Conservation (phyloP, 2,329 filamentous ascomycete species). For the Pseudopyricularia cyperi region DNA sequence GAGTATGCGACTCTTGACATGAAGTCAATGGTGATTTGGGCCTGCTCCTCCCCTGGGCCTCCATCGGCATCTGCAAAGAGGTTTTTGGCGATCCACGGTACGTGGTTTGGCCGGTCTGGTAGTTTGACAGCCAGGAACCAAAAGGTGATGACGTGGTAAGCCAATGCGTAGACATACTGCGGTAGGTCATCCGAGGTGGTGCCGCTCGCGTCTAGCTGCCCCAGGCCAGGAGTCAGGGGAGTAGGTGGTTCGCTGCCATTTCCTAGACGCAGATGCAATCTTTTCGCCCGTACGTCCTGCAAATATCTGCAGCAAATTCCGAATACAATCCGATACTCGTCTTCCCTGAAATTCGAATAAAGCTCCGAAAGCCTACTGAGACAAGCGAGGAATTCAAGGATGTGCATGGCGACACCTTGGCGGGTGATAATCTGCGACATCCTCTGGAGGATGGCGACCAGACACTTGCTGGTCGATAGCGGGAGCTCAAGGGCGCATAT, state of each 20-base stretch:
- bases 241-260: conserved; percentile 25
- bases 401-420: conserved; percentile 80
- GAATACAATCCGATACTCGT: conserved; percentile 89
- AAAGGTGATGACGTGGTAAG: conserved; percentile 90
- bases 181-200: conserved; percentile 58
- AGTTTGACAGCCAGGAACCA: conserved; percentile 91
- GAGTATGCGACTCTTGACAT: conserved; percentile 83
- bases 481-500: conserved; percentile 94
- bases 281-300: conserved; percentile 68
- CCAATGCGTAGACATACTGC: conserved; percentile 85
- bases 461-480: conserved; percentile 68
- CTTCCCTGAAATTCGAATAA: conserved; percentile 78
- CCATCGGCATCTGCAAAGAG: conserved; percentile 70
- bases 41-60: conserved; percentile 77
- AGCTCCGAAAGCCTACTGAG: conserved; percentile 74
- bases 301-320: conserved; percentile 91
- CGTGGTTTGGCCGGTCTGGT: conserved; percentile 68
- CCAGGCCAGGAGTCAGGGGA: conserved; percentile 4
- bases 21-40: conserved; percentile 85
- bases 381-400: conserved; percentile 87
- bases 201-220: conserved; percentile 11
- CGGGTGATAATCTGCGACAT: conserved; percentile 97
- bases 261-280: conserved; percentile 14
- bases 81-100: conserved; percentile 81
- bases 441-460: conserved; percentile 77